Evolutionary conservation across 1,284 basidiomycete species (phyloP), one percentile per base, ranked within the genome.

Genomic region (Polyporus tsugae): DNA sequence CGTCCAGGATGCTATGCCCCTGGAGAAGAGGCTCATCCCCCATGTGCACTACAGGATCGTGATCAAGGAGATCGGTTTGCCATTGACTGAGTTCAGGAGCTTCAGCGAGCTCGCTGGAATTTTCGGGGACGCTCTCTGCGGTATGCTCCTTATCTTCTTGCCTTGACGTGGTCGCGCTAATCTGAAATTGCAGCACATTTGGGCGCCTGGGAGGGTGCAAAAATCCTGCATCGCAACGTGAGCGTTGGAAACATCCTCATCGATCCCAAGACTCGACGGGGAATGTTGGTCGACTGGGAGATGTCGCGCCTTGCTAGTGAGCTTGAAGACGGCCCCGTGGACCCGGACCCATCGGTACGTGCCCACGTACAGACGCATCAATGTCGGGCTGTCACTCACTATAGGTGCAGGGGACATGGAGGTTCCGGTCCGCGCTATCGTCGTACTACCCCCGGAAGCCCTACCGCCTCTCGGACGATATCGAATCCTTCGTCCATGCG

Each of bases 401-500:
- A n/a, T n/a, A n/a, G n/a, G n/a, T n/a, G n/a, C 36, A 71, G 72
- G 69, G 72, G 0, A 73, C 72, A 1, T 70, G 72, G 69, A 63
- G 62, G 15, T 70, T 66, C 35, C 44, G 55, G 2, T 73, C 72
- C 2, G 69, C 67, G 0, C 9, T 62, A 5, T 15, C 39, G 5
- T 46, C 63, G 13, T 13, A 3, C 10, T 63, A 46, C 42, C 71
- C 69, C 0, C 17, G 41, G 10, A 69, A 66, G 22, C 65, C 66
- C 0, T 62, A 68, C 58, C 38, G 62, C 13, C 25, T 64, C 17
- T 64, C 65, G 10, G 72, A 73, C 58, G 72, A 73, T n/a, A 57
- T 71, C 10, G 72, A 71, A 44, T 68, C 70, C 2, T 69, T 70
- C 36, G 36, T 69, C 5, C 70, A 71, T n/a, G 49, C 60, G 13